phyloP scores from a whole-genome alignment of 148 eudicot species.

The Gaultheria prostrata region DNA sequence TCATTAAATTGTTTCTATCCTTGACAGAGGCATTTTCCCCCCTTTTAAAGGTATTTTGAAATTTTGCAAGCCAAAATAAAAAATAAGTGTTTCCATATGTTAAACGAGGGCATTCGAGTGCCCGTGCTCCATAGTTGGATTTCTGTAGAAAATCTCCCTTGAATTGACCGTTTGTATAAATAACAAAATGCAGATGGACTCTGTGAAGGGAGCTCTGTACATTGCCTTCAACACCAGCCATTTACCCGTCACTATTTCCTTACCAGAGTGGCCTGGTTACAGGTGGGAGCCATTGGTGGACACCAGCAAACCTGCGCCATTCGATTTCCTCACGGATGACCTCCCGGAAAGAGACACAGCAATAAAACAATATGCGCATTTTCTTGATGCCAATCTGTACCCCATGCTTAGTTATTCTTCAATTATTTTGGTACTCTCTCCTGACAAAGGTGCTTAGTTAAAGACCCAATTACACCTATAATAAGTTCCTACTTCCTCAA shows the following conservation, averaged over 20 bases:
- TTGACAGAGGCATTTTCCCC: neutral
- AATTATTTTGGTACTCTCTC: slow-evolving; percentile 59
- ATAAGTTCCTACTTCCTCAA: slow-evolving; percentile 13
- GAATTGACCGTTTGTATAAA: neutral
- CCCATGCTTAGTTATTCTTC: slow-evolving; percentile 98
- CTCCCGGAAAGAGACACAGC: slow-evolving; percentile 56
- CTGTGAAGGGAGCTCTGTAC: slow-evolving; percentile 71
- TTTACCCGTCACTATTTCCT: slow-evolving; percentile 50
- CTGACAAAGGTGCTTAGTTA: slow-evolving; percentile 28
- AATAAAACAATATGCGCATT: slow-evolving; percentile 59
- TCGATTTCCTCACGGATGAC: slow-evolving; percentile 64
- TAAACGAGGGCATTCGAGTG: neutral
- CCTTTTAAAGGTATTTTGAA: neutral
- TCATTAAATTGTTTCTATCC: neutral
- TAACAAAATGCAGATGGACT: slow-evolving; percentile 59
- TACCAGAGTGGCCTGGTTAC: slow-evolving; percentile 82
- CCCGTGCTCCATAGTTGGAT: neutral
- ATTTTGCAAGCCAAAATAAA: neutral
- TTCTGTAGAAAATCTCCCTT: neutral
- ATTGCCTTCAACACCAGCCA: slow-evolving; percentile 93
- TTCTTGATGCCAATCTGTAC: slow-evolving; percentile 73
- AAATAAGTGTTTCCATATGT: neutral
- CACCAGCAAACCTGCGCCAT: slow-evolving; percentile 87
- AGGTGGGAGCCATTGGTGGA: slow-evolving; percentile 90
- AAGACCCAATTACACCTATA: neutral